phyloP scores from a whole-genome alignment of 2,329 filamentous ascomycete genomes.

The Aotearoamyces nothofagi region DNA sequence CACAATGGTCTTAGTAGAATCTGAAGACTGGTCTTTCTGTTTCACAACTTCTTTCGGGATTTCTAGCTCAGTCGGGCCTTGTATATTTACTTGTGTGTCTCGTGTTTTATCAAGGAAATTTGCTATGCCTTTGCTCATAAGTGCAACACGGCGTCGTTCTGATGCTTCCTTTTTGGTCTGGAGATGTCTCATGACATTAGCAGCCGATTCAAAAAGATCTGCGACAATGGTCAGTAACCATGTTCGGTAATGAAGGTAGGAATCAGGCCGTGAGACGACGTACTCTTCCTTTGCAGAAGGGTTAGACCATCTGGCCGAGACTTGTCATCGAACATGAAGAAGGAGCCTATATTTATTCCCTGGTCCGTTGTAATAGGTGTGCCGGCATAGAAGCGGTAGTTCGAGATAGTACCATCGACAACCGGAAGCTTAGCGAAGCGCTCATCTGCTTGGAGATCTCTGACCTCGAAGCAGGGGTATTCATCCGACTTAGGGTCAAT shows the following conservation, averaged over 20 bases:
- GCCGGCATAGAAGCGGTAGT: constrained; percentile 14
- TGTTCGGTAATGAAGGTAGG: background rate
- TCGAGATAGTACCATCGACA: constrained; percentile 9
- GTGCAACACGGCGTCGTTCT: constrained; percentile 9
- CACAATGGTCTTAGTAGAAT: too few species aligned
- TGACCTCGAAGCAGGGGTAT: constrained; percentile 12
- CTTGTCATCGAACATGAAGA: constrained; percentile 18
- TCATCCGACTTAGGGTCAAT: constrained; percentile 7
- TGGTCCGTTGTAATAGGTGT: constrained; percentile 12
- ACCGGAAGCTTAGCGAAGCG: constrained; percentile 11
- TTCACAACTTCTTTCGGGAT: background rate
- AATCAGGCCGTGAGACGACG: constrained; percentile 7
- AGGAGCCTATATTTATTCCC: constrained; percentile 14
- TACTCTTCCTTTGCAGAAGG: constrained; percentile 12
- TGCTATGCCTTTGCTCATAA: constrained; percentile 13
- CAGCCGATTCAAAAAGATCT: constrained; percentile 11
- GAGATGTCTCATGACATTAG: constrained; percentile 14
- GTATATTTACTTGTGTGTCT: constrained; percentile 2
- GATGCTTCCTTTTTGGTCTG: constrained; percentile 14
- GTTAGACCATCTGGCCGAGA: constrained; percentile 32
- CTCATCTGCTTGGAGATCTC: constrained; percentile 9
- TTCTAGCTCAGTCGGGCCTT: background rate
- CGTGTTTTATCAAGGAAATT: constrained; percentile 11
- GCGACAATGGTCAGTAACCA: too few species aligned
- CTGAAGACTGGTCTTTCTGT: constrained; percentile 3